Evolutionary conservation across 805 yeast genomes (phyloP).

Genomic region (Wickerhamomyces bisporus): DNA sequence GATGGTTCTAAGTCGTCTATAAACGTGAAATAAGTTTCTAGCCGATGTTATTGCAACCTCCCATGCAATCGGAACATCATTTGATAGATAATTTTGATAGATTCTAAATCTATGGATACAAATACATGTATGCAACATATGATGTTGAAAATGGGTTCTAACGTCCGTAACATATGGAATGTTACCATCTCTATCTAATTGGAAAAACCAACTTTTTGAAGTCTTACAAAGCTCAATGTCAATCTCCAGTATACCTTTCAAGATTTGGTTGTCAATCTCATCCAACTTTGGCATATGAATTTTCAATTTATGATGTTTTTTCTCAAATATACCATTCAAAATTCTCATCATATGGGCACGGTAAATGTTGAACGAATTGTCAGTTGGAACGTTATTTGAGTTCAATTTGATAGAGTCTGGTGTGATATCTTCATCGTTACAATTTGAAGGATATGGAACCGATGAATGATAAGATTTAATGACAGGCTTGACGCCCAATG

Average conservation of each 20-base stretch:
- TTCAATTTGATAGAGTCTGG: conserved; percentile 16
- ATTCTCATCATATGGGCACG: conserved; percentile 24
- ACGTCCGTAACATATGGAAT: conserved; percentile 20
- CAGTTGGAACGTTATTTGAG: conserved; percentile 21
- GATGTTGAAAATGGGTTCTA: conserved; percentile 25
- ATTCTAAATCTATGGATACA: conserved; percentile 28
- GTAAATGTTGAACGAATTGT: conserved; percentile 24
- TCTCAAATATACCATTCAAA: conserved; percentile 22
- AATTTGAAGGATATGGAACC: conserved; percentile 30
- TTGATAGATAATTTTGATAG: conserved; percentile 23
- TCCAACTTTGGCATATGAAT: conserved; percentile 15
- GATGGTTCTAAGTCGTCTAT: conserved; percentile 20
- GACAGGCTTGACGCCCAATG: conserved; percentile 20
- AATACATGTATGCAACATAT: conserved; percentile 27
- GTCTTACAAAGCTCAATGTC: conserved; percentile 22
- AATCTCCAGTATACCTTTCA: conserved; percentile 24
- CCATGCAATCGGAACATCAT: conserved; percentile 25
- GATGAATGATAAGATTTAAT: conserved; percentile 19
- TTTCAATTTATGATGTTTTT: conserved; percentile 16
- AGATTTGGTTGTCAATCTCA: conserved; percentile 12
- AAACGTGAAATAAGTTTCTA: conserved; percentile 23
- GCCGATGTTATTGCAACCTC: conserved; percentile 24
- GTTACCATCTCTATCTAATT: conserved; percentile 19
- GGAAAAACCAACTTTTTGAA: conserved; percentile 23
- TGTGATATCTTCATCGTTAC: conserved; percentile 26